Evolutionary conservation across 2,329 filamentous ascomycete species (phyloP).

Genomic region (Acrodontium crateriforme): DNA sequence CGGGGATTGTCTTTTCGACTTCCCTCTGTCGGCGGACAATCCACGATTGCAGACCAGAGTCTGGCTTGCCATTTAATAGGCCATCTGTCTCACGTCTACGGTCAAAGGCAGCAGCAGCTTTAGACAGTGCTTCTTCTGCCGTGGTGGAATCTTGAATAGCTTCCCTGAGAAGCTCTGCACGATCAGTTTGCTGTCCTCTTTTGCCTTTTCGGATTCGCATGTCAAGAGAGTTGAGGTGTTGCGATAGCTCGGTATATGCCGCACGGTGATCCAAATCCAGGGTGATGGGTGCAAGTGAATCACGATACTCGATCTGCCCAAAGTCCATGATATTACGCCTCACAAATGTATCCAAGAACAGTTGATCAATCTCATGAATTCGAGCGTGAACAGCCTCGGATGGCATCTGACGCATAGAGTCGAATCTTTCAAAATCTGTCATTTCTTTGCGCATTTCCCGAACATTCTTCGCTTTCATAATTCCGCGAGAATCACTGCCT

Average conservation of each 20-base stretch:
- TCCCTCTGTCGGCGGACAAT: conserved; percentile 5
- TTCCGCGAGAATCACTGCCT: conserved; percentile 35
- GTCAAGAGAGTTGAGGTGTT: conserved; percentile 37
- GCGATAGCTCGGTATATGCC: conserved; percentile 42
- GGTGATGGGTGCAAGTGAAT: conserved; percentile 30
- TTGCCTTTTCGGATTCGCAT: conserved; percentile 32
- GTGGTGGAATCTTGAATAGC: conserved; percentile 32
- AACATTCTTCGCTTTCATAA: conserved; percentile 33
- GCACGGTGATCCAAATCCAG: conserved; percentile 36
- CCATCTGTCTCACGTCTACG: too few relatives aligned
- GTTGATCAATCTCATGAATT: conserved; percentile 39
- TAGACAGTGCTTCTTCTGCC: conserved; percentile 41
- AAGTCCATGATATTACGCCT: conserved; percentile 27
- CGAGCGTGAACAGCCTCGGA: conserved; percentile 39
- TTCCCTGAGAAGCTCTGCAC: conserved; percentile 31
- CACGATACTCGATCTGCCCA: conserved; percentile 30
- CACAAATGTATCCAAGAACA: conserved; percentile 41
- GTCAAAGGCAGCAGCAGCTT: conserved; percentile 24
- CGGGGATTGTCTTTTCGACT: conserved; percentile 1
- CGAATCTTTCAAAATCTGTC: conserved; percentile 42
- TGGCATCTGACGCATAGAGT: conserved; percentile 35
- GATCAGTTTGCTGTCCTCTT: conserved; percentile 19
- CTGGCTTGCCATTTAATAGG: neutral
- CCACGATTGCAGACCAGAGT: conserved; percentile 6
- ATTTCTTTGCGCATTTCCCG: conserved; percentile 28